These are phyloP conservation scores for Aspergillus spinulosporus DNA, from an alignment of 2,329 filamentous ascomycete genomes.

Conservation along the genomic window DNA sequence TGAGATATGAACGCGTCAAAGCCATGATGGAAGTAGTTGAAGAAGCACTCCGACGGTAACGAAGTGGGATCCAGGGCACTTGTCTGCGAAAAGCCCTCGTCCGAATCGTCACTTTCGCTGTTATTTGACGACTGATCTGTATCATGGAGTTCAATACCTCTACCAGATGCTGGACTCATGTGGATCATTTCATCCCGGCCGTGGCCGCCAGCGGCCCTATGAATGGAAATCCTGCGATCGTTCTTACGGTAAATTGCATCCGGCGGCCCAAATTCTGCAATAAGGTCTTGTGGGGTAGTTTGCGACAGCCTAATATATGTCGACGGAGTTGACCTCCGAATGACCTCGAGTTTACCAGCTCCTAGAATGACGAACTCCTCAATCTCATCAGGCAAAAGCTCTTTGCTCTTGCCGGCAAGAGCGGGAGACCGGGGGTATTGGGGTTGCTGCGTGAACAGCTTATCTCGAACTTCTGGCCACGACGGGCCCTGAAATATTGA, in stretches of 20 bases:
- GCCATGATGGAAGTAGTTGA: constrained; percentile 95
- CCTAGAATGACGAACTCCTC: constrained; percentile 77
- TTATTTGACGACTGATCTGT: constrained; percentile 74
- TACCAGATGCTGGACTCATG: constrained; percentile 38
- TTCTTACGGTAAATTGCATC: constrained; percentile 93
- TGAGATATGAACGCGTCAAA: constrained; percentile 91
- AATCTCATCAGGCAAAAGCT: constrained; percentile 83
- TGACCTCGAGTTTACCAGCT: constrained; percentile 73
- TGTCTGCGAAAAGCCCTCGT: constrained; percentile 56
- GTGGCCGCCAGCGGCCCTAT: constrained; percentile 46
- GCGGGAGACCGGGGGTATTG: constrained; percentile 72
- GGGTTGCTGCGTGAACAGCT: constrained; percentile 72
- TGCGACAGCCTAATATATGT: constrained; percentile 76
- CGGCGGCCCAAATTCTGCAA: constrained; percentile 87
- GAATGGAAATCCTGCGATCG: constrained; percentile 84
- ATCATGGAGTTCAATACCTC: constrained; percentile 55
- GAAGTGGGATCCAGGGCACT: constrained; percentile 61
- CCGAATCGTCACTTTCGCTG: constrained; percentile 68
- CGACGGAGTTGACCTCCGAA: constrained; percentile 66
- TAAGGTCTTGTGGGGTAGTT: constrained; percentile 87
- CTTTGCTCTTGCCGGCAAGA: constrained; percentile 68
- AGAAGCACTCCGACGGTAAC: constrained; percentile 67
- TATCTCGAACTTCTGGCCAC: constrained; percentile 79
- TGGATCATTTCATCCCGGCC: constrained; percentile 34
- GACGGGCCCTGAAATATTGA: constrained; percentile 87